Conservation (phyloP, 2,329 filamentous ascomycete species). For the Fusarium coffeatum region DNA sequence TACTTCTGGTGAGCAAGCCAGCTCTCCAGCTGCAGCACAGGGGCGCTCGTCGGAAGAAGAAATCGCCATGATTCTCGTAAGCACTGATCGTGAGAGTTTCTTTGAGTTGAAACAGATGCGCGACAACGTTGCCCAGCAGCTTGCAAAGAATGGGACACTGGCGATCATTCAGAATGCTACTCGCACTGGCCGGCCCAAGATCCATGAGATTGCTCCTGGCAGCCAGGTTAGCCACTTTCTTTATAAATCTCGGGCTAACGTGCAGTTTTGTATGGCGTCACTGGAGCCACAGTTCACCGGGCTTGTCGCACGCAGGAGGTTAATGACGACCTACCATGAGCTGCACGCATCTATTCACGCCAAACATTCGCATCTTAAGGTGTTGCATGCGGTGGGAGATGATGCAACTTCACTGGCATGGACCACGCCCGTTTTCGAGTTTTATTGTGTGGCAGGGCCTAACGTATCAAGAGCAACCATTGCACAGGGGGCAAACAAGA, state of each 20-base stretch:
- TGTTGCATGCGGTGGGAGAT: slow-evolving; percentile 81
- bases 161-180: slow-evolving; percentile 79
- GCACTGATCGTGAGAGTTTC: slow-evolving; percentile 92
- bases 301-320: slow-evolving; percentile 71
- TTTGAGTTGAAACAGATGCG: slow-evolving; percentile 84
- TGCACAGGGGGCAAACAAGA: slow-evolving; percentile 86
- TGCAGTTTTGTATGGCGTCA: slow-evolving; percentile 94
- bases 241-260: slow-evolving; percentile 93
- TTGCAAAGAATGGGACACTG: slow-evolving; percentile 81
- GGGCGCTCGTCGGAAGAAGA: slow-evolving; percentile 76
- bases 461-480: slow-evolving; percentile 73
- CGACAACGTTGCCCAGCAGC: slow-evolving; percentile 71
- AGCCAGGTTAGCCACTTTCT: slow-evolving; percentile 89
- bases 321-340: slow-evolving; percentile 87
- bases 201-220: slow-evolving; percentile 81
- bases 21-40: slow-evolving; percentile 68
- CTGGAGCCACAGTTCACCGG: slow-evolving; percentile 74
- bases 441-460: slow-evolving; percentile 93
- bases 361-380: slow-evolving; percentile 85
- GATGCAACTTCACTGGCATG: slow-evolving; percentile 86
- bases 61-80: slow-evolving; percentile 93
- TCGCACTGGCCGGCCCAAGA: slow-evolving; percentile 74
- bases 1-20: slow-evolving; percentile 55
- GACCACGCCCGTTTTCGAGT: slow-evolving; percentile 90
- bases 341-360: slow-evolving; percentile 88